Percentiles rank a stretch among this genome's conserved stretches.
phyloP scores from a whole-genome alignment of 495 filamentous ascomycete genomes.

The Annulohypoxylon bovei region DNA sequence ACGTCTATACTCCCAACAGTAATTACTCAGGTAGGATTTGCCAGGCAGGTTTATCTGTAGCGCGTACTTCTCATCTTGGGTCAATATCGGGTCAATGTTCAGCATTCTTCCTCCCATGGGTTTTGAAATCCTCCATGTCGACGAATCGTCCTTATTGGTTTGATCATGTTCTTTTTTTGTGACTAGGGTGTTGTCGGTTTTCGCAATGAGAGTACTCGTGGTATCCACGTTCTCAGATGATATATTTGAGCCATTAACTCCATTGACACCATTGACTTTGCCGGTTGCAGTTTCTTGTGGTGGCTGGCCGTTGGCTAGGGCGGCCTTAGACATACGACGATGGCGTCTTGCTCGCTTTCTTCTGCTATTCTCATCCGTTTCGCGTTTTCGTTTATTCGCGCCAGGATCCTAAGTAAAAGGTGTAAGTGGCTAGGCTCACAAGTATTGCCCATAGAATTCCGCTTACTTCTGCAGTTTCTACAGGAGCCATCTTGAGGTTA shows the following conservation, averaged over 20 bases:
- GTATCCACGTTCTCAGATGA: not conserved
- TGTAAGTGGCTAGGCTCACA: slow-evolving; percentile 5
- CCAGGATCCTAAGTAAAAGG: slow-evolving; percentile 7
- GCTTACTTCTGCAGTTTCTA: slow-evolving; percentile 31
- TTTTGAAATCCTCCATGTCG: slow-evolving; percentile 66
- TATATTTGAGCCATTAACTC: slow-evolving; percentile 3
- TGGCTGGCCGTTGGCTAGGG: slow-evolving; percentile 5
- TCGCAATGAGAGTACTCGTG: not conserved
- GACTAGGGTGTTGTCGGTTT: slow-evolving; percentile 4
- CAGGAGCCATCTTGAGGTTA: slow-evolving; percentile 34
- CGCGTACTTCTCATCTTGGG: slow-evolving; percentile 80
- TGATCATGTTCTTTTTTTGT: not conserved
- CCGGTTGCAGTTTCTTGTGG: not conserved
- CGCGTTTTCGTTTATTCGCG: slow-evolving; percentile 41
- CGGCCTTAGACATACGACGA: not conserved
- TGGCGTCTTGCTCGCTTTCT: slow-evolving; percentile 39
- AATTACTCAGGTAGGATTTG: not conserved
- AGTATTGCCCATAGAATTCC: not conserved
- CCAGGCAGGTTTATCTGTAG: not conserved
- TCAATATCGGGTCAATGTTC: slow-evolving; percentile 80
- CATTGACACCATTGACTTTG: slow-evolving; percentile 5
- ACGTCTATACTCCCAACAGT: not conserved
- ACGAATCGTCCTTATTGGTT: not conserved
- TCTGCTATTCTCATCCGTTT: slow-evolving; percentile 36
- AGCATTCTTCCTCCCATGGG: slow-evolving; percentile 75